Evolutionary conservation across 257 asterid genomes (phyloP), one percentile per base, ranked within the genome.

Genomic region (Nemophila menziesii): DNA sequence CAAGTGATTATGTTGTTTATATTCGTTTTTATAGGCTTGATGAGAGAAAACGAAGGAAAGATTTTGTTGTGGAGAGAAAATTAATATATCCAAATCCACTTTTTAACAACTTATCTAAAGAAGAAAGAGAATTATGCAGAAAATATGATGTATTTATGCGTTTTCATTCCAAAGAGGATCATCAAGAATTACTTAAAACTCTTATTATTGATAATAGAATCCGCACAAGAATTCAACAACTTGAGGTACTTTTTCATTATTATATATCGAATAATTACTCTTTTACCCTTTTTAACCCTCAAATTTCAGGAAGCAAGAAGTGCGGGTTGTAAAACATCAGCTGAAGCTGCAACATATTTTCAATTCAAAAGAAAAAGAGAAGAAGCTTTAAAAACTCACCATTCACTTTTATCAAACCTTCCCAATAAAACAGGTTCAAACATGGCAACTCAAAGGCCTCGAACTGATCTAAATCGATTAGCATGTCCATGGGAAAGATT

Each of bases 31-130:
- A 50, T 80, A 83, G 94, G 71, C 90, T 83, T 51, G 86, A 74
- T 49, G 95, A 83, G 80, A 77, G 95, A 58, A 72, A 79, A 60
- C 74, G 86, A 27, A 75, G 95, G 60, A 83, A 83, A 59, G 79
- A 77, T 63, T 85, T 85, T 55, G 69, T 80, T 68, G 56, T 75
- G 43, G 92, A 74, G 42, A 74, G 93, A 67, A 73, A 77, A 55
- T 64, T 84, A 58, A 74, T 84, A 41, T 57, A 71, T 50, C 80
- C 86, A 38, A 66, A 56, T 66, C 63, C 72, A 55, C 73, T 78
- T 36, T 71, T 54, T 56, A 65, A 52, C 51, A 74, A 65, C 50
- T 56, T 80, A 24, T 66, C 74, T 37, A 81, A 43, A 54, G 93
- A 75, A 49, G 92, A 85, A 78, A 77, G 57, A 64, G 75, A 67